phyloP scores from a whole-genome alignment of 202 grass and related monocot genomes.

The Hordeum pubiflorum region DNA sequence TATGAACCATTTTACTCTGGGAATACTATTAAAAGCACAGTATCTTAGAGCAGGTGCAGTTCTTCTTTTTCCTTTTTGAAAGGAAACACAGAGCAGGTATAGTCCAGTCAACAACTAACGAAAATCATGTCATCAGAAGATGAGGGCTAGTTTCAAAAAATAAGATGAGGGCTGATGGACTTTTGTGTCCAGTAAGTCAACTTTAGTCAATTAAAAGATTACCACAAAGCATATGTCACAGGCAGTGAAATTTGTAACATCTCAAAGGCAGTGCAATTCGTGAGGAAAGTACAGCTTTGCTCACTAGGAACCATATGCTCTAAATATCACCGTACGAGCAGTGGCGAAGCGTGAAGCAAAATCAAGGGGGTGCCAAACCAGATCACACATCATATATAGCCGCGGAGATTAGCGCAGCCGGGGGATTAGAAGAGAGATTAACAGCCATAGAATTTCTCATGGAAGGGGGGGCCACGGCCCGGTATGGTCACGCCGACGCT shows the following conservation, averaged over 20 bases:
- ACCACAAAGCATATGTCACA: neutral
- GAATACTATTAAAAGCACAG: neutral
- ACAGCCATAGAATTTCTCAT: too few species aligned
- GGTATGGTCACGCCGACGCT: too few species aligned
- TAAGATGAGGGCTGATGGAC: too few species aligned
- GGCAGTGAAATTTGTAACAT: neutral
- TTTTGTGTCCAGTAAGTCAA: slow-evolving; percentile 1
- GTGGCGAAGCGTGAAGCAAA: too few species aligned
- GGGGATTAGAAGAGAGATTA: too few species aligned
- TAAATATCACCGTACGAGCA: neutral
- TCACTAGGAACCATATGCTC: neutral
- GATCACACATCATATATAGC: too few species aligned
- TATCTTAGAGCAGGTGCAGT: neutral
- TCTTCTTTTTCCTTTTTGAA: neutral
- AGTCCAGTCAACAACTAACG: neutral
- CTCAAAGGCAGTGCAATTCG: neutral
- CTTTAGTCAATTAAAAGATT: neutral
- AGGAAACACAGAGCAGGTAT: neutral
- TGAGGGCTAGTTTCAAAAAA: too few species aligned
- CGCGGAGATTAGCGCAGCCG: too few species aligned
- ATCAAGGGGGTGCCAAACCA: too few species aligned
- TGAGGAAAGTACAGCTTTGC: neutral
- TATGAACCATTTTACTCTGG: neutral
- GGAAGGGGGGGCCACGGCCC: too few species aligned
- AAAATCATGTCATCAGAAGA: neutral